phyloP scores from a whole-genome alignment of 108 stramenopile genomes.

The Parietichytrium sp. region DNA sequence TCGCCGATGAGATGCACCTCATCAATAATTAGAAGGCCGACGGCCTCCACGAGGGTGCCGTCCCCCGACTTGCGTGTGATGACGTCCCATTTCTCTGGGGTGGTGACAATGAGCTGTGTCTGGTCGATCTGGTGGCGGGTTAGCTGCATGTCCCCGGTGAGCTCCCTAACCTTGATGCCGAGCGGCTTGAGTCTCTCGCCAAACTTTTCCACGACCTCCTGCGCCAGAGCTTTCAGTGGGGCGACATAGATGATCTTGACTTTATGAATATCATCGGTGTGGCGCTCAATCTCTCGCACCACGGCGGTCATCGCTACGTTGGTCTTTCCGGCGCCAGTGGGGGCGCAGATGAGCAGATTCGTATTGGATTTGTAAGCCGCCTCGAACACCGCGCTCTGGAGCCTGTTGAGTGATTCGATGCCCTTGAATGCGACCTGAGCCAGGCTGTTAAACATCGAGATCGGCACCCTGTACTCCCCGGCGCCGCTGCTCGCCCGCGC shows the following conservation, averaged over 20 bases:
- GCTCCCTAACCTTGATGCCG: slow-evolving; percentile 80
- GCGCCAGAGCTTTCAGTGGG: slow-evolving; percentile 99
- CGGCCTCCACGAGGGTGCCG: slow-evolving; percentile 79
- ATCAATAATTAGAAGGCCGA: slow-evolving; percentile 94
- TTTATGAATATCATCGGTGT: slow-evolving; percentile 30
- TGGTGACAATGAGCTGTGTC: slow-evolving; percentile 86
- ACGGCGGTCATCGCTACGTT: slow-evolving; percentile 67
- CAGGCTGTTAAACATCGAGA: slow-evolving; percentile 83
- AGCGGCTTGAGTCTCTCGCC: slow-evolving; percentile 73
- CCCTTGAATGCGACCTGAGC: slow-evolving; percentile 87
- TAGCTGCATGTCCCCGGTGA: slow-evolving; percentile 99
- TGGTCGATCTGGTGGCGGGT: slow-evolving; percentile 82
- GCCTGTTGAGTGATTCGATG: slow-evolving; percentile 89
- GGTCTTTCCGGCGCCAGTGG: slow-evolving; percentile 98
- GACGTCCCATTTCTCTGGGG: slow-evolving; percentile 91
- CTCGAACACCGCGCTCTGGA: slow-evolving; percentile 88
- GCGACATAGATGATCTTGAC: slow-evolving; percentile 92
- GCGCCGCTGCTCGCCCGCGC: too few species aligned
- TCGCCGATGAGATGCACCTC: slow-evolving; percentile 95
- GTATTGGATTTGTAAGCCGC: slow-evolving; percentile 66
- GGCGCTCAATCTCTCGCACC: slow-evolving; percentile 37
- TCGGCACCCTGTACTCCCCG: slow-evolving; percentile 54
- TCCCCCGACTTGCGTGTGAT: slow-evolving; percentile 60
- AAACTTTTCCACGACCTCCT: slow-evolving; percentile 98
- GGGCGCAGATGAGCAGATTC: slow-evolving; percentile 95